Evolutionary conservation across 2,329 filamentous ascomycete genomes (phyloP).

Genomic region (Aspergillus aculeatus): DNA sequence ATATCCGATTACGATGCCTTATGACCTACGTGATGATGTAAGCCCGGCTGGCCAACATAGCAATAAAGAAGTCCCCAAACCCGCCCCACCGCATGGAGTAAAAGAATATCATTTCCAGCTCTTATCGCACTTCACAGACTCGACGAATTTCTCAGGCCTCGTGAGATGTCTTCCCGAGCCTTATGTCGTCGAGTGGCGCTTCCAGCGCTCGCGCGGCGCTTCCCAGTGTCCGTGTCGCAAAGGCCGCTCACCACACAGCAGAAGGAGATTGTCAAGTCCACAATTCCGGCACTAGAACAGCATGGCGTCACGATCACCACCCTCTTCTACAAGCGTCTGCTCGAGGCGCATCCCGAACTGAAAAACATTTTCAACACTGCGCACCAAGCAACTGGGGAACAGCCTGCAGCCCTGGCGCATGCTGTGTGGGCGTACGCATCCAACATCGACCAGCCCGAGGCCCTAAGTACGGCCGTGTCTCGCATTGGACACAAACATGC

Average conservation of each 20-base stretch:
- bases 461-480: constrained; percentile 56
- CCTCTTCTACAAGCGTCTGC: constrained; percentile 66
- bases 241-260: constrained; percentile 56
- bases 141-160: too few species aligned
- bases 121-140: too few species aligned
- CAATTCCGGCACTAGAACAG: constrained; percentile 63
- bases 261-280: constrained; percentile 62
- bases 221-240: too few species aligned
- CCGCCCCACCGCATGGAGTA: too few species aligned
- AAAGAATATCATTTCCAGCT: too few species aligned
- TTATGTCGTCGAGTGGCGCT: too few species aligned
- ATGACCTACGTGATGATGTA: too few species aligned
- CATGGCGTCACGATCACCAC: constrained; percentile 65
- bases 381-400: constrained; percentile 65
- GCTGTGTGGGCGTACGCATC: constrained; percentile 68
- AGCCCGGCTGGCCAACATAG: too few species aligned
- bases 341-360: constrained; percentile 61
- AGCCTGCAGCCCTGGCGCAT: constrained; percentile 66
- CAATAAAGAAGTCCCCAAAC: too few species aligned
- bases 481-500: constrained; percentile 74
- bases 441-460: constrained; percentile 66
- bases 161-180: too few species aligned
- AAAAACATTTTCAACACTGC: constrained; percentile 68
- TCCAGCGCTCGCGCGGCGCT: too few species aligned
- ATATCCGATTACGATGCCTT: too few species aligned